A percentile compares a stretch with the other conserved stretches of the same genome.
Conservation (phyloP, 345 rosid genomes). For the Leavenworthia alabamica region DNA sequence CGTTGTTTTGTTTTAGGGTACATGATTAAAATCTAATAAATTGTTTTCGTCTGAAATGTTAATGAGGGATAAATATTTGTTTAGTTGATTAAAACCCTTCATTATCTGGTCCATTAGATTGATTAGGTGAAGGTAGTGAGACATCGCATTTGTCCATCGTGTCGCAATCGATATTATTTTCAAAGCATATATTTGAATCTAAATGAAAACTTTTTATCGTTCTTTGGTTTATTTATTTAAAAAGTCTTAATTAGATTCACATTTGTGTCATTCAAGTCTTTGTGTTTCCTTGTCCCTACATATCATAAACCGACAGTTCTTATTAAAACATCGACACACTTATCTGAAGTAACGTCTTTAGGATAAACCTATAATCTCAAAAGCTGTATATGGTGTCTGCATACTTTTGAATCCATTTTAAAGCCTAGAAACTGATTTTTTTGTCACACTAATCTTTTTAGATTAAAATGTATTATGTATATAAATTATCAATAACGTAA, state of each 20-base stretch:
- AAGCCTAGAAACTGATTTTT: neutral
- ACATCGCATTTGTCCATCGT: neutral
- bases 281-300: neutral
- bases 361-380: neutral
- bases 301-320: neutral
- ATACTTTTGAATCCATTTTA: neutral
- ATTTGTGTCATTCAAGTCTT: neutral
- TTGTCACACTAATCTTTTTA: neutral
- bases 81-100: neutral
- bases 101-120: neutral
- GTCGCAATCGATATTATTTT: neutral
- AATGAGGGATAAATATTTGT: neutral
- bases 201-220: neutral
- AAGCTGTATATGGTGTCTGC: neutral
- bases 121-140: neutral
- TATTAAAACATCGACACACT: constrained; percentile 7
- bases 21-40: neutral
- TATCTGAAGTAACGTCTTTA: neutral
- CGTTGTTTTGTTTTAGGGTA: neutral
- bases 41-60: neutral
- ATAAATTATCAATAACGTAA: neutral
- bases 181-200: neutral
- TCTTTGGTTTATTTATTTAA: neutral
- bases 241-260: neutral
- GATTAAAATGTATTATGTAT: neutral